phyloP scores from a whole-genome alignment of 2,329 filamentous ascomycete species.

The Lachnellula hyalina region DNA sequence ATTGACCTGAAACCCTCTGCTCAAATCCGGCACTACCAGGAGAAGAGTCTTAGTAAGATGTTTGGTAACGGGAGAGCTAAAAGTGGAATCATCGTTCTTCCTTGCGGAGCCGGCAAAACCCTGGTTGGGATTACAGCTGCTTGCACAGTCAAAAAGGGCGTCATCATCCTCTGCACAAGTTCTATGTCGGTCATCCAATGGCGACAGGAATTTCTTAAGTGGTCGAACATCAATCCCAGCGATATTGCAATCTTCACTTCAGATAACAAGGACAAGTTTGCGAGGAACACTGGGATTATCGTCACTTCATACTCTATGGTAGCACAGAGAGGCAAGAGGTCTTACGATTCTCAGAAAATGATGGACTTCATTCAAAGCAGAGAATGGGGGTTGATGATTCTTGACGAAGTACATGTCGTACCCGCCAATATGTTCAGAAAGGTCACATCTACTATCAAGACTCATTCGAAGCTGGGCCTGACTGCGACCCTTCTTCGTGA shows the following conservation, averaged over 20 bases:
- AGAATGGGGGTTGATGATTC: conserved; percentile 96
- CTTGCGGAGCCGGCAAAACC: conserved; percentile 95
- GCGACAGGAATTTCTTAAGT: conserved; percentile 94
- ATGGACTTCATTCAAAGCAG: conserved; percentile 87
- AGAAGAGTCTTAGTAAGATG: conserved; percentile 98
- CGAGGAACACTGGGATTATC: conserved; percentile 88
- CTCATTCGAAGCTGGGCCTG: conserved; percentile 89
- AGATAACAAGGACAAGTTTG: conserved; percentile 82
- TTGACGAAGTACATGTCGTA: conserved; percentile 97
- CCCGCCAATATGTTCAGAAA: conserved; percentile 94
- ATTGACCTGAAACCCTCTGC: conserved; percentile 89
- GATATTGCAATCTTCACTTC: conserved; percentile 95
- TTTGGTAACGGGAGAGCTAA: conserved; percentile 97
- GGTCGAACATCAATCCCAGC: conserved; percentile 95
- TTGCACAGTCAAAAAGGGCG: conserved; percentile 95
- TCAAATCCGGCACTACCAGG: conserved; percentile 90
- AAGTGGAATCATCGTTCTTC: conserved; percentile 94
- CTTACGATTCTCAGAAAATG: conserved; percentile 93
- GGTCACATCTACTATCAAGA: conserved; percentile 88
- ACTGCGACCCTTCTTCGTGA: conserved; percentile 92
- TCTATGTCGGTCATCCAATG: conserved; percentile 98
- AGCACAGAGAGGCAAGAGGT: conserved; percentile 80
- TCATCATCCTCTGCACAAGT: conserved; percentile 91
- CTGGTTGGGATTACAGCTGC: conserved; percentile 97
- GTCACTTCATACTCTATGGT: conserved; percentile 99